A percentile compares a stretch with the other conserved stretches of the same genome.
Evolutionary conservation across 2,329 filamentous ascomycete species (phyloP).

Genomic region (Neoascochyta sp.): DNA sequence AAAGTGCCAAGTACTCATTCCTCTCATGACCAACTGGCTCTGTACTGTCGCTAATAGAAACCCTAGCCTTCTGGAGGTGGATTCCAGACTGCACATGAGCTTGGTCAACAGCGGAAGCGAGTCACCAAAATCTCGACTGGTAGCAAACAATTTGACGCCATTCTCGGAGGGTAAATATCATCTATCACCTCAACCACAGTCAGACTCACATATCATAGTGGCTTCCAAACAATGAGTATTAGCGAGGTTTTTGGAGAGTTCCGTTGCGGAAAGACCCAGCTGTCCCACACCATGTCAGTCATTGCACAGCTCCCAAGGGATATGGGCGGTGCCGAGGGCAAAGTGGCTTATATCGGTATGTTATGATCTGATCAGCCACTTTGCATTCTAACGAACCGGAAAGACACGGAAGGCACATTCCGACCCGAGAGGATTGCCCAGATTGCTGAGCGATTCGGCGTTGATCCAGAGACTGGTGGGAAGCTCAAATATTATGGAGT

Average conservation of each 20-base stretch:
- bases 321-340: constrained; percentile 64
- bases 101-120: constrained; percentile 59
- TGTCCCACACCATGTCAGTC: constrained; percentile 66
- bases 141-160: constrained; percentile 64
- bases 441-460: constrained; percentile 63
- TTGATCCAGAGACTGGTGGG: constrained; percentile 38
- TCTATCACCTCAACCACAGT: no score
- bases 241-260: constrained; percentile 62
- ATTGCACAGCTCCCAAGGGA: constrained; percentile 58
- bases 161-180: constrained; percentile 60
- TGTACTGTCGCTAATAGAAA: constrained; percentile 8
- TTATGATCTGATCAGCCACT: constrained; percentile 1
- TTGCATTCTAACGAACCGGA: no score
- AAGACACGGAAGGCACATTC: constrained; percentile 50
- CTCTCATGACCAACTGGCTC: not conserved
- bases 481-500: not conserved
- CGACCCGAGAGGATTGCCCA: constrained; percentile 64
- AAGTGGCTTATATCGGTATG: constrained; percentile 63
- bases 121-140: constrained; percentile 65
- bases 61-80: constrained; percentile 54
- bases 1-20: constrained; percentile 52
- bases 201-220: constrained; percentile 43
- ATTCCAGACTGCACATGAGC: constrained; percentile 64
- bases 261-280: constrained; percentile 66
- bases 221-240: constrained; percentile 68